A percentile compares a stretch with the other conserved stretches of the same genome.
phyloP scores from a whole-genome alignment of 129 eudicot genomes.

The Tanacetum coccineum region DNA sequence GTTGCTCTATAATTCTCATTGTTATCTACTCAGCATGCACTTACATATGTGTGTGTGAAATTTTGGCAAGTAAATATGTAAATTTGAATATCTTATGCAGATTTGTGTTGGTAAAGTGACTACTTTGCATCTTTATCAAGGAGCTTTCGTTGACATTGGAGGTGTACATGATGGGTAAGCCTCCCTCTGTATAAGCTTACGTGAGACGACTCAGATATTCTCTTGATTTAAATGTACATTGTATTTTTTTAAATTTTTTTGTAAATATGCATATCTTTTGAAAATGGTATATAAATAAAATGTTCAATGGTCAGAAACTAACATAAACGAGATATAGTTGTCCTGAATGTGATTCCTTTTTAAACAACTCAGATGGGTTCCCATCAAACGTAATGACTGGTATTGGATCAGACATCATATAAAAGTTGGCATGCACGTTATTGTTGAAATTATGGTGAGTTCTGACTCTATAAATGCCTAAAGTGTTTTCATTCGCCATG shows the following conservation, averaged over 20 bases:
- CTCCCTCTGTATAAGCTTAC: neutral
- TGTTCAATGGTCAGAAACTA: too few species aligned
- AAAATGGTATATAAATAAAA: neutral
- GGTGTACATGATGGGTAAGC: conserved; percentile 96
- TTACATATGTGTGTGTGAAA: neutral
- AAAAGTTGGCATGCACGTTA: conserved; percentile 91
- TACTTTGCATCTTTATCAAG: conserved; percentile 93
- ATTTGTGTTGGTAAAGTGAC: conserved; percentile 96
- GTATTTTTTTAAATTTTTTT: neutral
- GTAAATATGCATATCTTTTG: neutral
- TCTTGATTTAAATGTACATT: neutral
- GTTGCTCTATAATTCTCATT: neutral
- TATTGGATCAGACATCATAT: conserved; percentile 98
- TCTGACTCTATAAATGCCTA: neutral
- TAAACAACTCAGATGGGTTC: conserved; percentile 78
- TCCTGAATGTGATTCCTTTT: neutral
- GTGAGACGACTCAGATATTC: neutral
- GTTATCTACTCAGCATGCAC: neutral
- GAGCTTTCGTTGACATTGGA: conserved; percentile 99
- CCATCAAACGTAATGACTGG: conserved; percentile 97
- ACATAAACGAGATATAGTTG: too few species aligned
- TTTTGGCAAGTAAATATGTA: conserved; percentile 6
- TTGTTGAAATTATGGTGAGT: conserved; percentile 94
- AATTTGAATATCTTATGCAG: conserved; percentile 34
- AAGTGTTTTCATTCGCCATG: neutral